Conservation (phyloP, 257 asterid species). For the Solanum sejunctum region DNA sequence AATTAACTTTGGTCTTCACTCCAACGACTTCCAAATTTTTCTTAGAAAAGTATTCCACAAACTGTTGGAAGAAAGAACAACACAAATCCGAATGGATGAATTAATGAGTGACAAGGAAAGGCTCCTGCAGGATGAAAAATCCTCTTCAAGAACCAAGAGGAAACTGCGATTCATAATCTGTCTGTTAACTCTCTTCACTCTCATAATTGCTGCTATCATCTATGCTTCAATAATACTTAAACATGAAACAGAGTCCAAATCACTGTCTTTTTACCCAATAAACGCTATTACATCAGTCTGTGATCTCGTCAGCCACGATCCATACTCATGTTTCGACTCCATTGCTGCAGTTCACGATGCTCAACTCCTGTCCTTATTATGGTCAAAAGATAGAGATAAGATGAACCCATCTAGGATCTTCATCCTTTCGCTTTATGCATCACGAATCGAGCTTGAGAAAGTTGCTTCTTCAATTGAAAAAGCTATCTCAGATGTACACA, state of each 20-base stretch:
- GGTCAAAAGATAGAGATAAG: neutral
- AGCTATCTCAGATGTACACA: neutral
- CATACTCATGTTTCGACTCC: neutral
- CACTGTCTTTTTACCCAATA: neutral
- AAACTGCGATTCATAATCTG: neutral
- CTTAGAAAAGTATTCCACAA: neutral
- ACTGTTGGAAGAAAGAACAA: neutral
- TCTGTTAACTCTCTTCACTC: neutral
- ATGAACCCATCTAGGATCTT: neutral
- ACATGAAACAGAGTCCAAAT: neutral
- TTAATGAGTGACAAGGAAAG: neutral
- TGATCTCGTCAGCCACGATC: neutral
- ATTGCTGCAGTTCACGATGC: neutral
- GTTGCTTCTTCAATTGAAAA: neutral
- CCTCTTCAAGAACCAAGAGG: neutral
- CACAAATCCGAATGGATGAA: neutral
- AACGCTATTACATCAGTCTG: neutral
- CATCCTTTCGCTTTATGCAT: neutral
- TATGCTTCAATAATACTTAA: neutral
- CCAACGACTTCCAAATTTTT: neutral
- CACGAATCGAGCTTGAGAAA: neutral
- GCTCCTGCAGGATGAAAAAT: neutral
- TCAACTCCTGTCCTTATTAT: neutral
- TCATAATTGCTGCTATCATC: neutral
- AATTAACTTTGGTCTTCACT: neutral